phyloP scores from a whole-genome alignment of 2,329 filamentous ascomycete genomes.

The Scolecobasidium constrictum region DNA sequence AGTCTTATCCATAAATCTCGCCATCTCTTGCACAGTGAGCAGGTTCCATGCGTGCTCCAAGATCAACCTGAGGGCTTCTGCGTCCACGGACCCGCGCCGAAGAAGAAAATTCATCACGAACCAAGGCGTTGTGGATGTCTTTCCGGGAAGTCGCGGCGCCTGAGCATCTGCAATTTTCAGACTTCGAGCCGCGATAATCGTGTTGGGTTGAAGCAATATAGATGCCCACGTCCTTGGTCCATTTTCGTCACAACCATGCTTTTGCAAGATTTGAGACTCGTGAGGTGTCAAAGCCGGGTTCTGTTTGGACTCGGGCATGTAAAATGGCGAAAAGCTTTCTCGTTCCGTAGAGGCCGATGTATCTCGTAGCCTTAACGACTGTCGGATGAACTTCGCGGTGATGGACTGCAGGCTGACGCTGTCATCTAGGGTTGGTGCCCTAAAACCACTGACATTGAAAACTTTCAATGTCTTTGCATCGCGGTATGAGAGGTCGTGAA shows the following conservation, averaged over 20 bases:
- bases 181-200: background rate
- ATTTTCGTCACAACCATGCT: background rate
- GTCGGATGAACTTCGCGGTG: slow-evolving; percentile 8
- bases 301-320: background rate
- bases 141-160: too few species aligned
- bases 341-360: background rate
- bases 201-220: background rate
- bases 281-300: background rate
- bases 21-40: background rate
- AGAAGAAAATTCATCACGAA: slow-evolving; percentile 39
- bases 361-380: background rate
- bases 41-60: slow-evolving; percentile 22
- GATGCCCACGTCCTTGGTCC: background rate
- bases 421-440: background rate
- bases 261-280: background rate
- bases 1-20: background rate
- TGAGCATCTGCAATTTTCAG: background rate
- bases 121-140: slow-evolving; percentile 1
- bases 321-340: too few species aligned
- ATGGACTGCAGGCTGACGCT: slow-evolving; percentile 5
- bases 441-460: background rate
- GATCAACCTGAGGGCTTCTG: slow-evolving; percentile 30
- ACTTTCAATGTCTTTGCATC: background rate
- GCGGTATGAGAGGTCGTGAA: background rate
- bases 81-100: slow-evolving; percentile 29